A percentile compares a stretch with the other conserved stretches of the same genome.
These are phyloP conservation scores for Sporisorium scitamineum DNA, from an alignment of 1,284 basidiomycete genomes.

Conservation along the genomic window DNA sequence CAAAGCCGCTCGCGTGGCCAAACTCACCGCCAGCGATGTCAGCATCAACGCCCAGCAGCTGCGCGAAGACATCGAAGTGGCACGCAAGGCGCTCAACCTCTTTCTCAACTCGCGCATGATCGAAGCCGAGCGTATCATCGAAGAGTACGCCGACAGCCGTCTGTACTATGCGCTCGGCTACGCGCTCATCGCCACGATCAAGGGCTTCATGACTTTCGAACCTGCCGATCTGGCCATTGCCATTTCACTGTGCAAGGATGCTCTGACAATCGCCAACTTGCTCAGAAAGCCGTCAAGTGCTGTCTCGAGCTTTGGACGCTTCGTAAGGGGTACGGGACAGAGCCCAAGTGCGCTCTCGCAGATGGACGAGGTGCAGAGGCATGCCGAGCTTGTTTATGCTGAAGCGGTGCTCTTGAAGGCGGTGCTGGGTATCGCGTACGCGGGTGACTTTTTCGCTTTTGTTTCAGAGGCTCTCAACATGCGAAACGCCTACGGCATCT, in stretches of 20 bases:
- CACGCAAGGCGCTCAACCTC: conserved; percentile 61
- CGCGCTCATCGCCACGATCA: conserved; percentile 67
- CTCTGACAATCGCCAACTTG: conserved; percentile 59
- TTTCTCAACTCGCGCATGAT: conserved; percentile 68
- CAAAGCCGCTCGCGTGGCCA: conserved; percentile 61
- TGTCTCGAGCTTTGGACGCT: conserved; percentile 62
- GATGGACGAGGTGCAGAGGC: conserved; percentile 65
- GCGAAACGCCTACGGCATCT: conserved; percentile 67
- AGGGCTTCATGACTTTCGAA: conserved; percentile 69
- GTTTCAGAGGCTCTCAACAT: conserved; percentile 67
- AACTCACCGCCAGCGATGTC: conserved; percentile 60
- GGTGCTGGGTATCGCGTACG: conserved; percentile 65
- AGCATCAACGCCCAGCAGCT: conserved; percentile 48
- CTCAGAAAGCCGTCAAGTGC: conserved; percentile 60
- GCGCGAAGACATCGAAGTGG: conserved; percentile 55
- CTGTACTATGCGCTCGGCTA: conserved; percentile 68
- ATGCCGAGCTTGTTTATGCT: conserved; percentile 67
- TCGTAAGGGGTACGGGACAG: conserved; percentile 65
- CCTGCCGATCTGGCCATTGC: conserved; percentile 65
- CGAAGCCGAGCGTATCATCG: conserved; percentile 64
- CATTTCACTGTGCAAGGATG: conserved; percentile 66
- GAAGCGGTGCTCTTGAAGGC: conserved; percentile 66
- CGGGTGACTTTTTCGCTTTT: conserved; percentile 67
- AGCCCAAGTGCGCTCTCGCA: conserved; percentile 50
- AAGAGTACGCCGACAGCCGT: conserved; percentile 56